Evolutionary conservation across 2,329 filamentous ascomycete species (phyloP).

Genomic region (Rutstroemia sp.): DNA sequence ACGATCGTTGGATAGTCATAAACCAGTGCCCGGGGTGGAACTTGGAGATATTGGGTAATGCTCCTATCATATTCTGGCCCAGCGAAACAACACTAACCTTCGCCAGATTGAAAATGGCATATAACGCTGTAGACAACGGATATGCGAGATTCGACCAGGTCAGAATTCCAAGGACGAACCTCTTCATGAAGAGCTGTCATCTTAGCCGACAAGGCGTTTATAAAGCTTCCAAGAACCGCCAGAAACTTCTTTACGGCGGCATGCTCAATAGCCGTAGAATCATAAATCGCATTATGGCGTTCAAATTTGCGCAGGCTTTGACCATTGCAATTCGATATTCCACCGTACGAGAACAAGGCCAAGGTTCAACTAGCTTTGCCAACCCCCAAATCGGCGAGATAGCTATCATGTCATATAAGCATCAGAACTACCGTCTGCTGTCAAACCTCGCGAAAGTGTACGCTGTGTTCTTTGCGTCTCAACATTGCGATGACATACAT

Average conservation of each 20-base stretch:
- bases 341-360: conserved; percentile 23
- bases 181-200: conserved; percentile 27
- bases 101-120: conserved; percentile 22
- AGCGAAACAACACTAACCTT: conserved; percentile 7
- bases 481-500: background rate
- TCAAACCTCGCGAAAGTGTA: conserved; percentile 25
- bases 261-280: conserved; percentile 30
- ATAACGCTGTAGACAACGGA: conserved; percentile 30
- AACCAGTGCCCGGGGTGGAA: background rate
- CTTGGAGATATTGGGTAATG: background rate
- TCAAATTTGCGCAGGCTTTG: conserved; percentile 29
- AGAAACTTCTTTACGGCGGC: conserved; percentile 25
- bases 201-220: conserved; percentile 29
- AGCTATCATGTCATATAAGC: conserved; percentile 19
- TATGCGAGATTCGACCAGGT: conserved; percentile 30
- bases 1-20: background rate
- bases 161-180: conserved; percentile 29
- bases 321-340: conserved; percentile 32
- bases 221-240: conserved; percentile 22
- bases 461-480: conserved; percentile 22
- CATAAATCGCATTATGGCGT: conserved; percentile 25
- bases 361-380: background rate
- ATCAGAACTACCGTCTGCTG: conserved; percentile 26
- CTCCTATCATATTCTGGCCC: background rate
- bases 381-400: background rate